phyloP scores from a whole-genome alignment of 306 rosid genomes.

The Hylodesmum podocarpum region DNA sequence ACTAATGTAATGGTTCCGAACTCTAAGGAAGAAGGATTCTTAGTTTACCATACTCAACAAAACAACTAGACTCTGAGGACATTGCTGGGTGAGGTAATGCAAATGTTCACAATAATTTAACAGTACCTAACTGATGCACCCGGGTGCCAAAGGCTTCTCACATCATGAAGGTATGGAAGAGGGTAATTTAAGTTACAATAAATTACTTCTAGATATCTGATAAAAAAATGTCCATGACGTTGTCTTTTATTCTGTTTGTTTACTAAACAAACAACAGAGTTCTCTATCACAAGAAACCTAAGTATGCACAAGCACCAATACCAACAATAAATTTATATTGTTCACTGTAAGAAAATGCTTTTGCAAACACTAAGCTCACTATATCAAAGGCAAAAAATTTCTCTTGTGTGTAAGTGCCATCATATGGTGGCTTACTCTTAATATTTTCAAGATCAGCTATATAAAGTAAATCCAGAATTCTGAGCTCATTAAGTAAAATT shows the following conservation, averaged over 20 bases:
- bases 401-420: background rate
- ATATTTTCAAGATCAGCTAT: background rate
- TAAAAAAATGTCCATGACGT: background rate
- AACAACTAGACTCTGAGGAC: conserved; percentile 10
- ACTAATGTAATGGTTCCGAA: background rate
- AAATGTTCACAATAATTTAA: background rate
- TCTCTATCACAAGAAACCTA: background rate
- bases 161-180: no score
- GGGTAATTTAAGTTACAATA: no score
- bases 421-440: background rate
- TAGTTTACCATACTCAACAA: conserved; percentile 10
- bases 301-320: background rate
- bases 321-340: background rate
- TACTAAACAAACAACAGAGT: background rate
- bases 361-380: background rate
- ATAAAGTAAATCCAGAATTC: conserved; percentile 9
- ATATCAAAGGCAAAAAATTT: conserved; percentile 17
- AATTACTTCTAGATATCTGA: background rate
- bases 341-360: background rate
- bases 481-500: background rate
- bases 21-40: background rate
- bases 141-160: no score
- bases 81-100: background rate
- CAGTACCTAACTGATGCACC: no score
- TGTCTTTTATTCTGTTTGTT: background rate